phyloP scores from a whole-genome alignment of 352 stramenopile genomes.

The Pythium vanterpoolii region DNA sequence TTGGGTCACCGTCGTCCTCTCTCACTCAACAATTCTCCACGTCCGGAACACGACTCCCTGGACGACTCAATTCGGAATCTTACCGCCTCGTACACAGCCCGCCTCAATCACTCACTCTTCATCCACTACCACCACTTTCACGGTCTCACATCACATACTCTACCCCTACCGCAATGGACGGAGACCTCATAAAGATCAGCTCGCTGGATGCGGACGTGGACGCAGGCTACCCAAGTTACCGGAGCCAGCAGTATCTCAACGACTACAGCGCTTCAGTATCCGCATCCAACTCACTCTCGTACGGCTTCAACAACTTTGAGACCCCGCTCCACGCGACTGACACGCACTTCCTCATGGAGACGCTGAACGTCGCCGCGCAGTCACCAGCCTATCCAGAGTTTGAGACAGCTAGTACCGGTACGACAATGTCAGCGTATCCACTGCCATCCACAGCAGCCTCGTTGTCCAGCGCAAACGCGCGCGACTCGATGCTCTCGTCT shows the following conservation, averaged over 20 bases:
- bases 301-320: not conserved
- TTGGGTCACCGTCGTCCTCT: not conserved
- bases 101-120: too few relatives aligned
- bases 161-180: not conserved
- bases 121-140: not conserved
- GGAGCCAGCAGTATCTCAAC: not conserved
- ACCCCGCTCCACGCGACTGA: not conserved
- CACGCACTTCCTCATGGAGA: constrained; percentile 6
- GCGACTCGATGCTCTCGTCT: not conserved
- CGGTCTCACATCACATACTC: not conserved
- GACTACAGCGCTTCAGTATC: not conserved
- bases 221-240: not conserved
- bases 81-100: not conserved
- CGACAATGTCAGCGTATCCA: not conserved
- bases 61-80: not conserved
- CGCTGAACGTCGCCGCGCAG: not conserved
- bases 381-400: not conserved
- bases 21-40: not conserved
- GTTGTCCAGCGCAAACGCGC: too few relatives aligned
- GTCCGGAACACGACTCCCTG: not conserved
- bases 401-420: not conserved
- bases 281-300: not conserved
- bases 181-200: not conserved
- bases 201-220: not conserved
- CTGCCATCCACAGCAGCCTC: not conserved